A percentile compares a stretch with the other conserved stretches of the same genome.
These are phyloP conservation scores for Microbotryum scabiosae DNA, from an alignment of 1,284 basidiomycete species.

Conservation along the genomic window DNA sequence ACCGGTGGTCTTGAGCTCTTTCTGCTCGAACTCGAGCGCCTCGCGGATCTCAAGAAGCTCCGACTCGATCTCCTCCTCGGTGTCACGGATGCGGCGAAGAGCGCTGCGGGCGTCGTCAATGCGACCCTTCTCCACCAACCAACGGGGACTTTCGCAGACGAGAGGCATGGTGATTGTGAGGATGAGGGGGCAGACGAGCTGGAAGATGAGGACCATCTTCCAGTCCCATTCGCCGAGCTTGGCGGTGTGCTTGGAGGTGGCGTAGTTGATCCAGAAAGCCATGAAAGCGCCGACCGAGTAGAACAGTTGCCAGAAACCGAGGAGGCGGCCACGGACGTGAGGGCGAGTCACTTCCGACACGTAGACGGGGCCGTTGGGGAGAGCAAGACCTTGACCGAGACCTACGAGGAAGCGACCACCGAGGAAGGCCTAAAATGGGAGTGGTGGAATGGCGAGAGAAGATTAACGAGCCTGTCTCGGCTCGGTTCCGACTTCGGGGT, in stretches of 20 bases:
- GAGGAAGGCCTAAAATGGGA: background rate
- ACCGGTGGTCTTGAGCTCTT: slow-evolving; percentile 5
- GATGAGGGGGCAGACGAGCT: too few species aligned
- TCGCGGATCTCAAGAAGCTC: slow-evolving; percentile 24
- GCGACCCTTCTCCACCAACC: too few species aligned
- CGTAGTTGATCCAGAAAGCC: slow-evolving; percentile 3
- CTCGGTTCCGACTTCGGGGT: background rate
- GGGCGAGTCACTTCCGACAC: slow-evolving; percentile 1
- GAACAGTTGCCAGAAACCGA: slow-evolving; percentile 6
- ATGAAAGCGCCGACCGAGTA: background rate
- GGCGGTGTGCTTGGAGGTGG: background rate
- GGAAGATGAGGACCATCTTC: too few species aligned
- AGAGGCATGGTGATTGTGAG: too few species aligned
- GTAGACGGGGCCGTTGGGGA: slow-evolving; percentile 1
- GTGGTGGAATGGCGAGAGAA: too few species aligned
- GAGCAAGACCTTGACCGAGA: slow-evolving; percentile 1
- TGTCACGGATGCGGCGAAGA: slow-evolving; percentile 13
- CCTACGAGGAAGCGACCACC: slow-evolving; percentile 5
- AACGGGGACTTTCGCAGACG: too few species aligned
- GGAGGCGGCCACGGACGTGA: background rate
- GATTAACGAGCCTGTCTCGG: too few species aligned
- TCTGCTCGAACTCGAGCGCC: slow-evolving; percentile 25
- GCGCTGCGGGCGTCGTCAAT: background rate
- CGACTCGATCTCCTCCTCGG: slow-evolving; percentile 18
- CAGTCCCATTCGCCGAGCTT: slow-evolving; percentile 1